A percentile compares a stretch with the other conserved stretches of the same genome.
Evolutionary conservation across 768 basidiomycete genomes (phyloP).

Genomic region (Coprinopsis marcescibilis): DNA sequence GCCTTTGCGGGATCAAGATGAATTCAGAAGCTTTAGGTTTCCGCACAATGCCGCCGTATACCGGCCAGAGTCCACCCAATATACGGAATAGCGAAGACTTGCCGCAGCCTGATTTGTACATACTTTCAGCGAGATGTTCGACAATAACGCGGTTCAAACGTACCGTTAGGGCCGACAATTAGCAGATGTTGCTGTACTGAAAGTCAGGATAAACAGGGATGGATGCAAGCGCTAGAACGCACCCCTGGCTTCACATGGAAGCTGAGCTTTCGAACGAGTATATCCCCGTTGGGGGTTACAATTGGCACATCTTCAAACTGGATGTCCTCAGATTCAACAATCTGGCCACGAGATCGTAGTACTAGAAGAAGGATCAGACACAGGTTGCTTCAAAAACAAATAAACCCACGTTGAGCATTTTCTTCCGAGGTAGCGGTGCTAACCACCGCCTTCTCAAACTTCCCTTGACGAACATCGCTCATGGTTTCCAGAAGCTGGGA

Average conservation of each 20-base stretch:
- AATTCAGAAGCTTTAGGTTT: conserved; percentile 88
- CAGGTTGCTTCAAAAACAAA: not conserved
- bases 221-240: conserved; percentile 14
- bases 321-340: conserved; percentile 85
- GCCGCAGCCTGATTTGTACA: conserved; percentile 54
- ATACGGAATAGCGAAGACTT: conserved; percentile 95
- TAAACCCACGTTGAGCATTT: conserved; percentile 62
- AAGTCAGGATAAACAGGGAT: not conserved
- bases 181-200: conserved; percentile 76
- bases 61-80: conserved; percentile 93
- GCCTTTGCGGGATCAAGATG: conserved; percentile 92
- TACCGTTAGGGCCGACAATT: conserved; percentile 92
- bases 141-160: conserved; percentile 5
- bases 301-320: conserved; percentile 91
- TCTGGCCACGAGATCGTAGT: conserved; percentile 67
- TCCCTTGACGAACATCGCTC: conserved; percentile 75
- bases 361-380: conserved; percentile 38
- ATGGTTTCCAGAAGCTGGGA: conserved; percentile 86
- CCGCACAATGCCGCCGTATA: conserved; percentile 72
- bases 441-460: conserved; percentile 85
- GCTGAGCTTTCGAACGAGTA: conserved; percentile 77
- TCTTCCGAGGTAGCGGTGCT: conserved; percentile 67
- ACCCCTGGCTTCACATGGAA: conserved; percentile 90
- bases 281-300: conserved; percentile 92
- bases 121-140: not conserved